phyloP scores from a whole-genome alignment of 2,329 filamentous ascomycete species.

The Claviceps paspali region DNA sequence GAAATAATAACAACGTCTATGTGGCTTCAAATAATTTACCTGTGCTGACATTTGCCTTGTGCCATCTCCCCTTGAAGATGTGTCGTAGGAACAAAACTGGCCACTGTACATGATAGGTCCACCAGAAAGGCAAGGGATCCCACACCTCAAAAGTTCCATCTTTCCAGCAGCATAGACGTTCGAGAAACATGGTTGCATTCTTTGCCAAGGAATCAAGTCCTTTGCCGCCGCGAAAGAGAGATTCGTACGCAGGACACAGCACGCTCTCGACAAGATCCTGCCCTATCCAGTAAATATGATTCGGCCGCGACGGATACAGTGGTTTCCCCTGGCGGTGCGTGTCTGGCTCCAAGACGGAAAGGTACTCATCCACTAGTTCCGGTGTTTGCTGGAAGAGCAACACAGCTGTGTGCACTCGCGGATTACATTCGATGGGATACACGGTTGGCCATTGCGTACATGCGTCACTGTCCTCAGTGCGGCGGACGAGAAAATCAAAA shows the following conservation, averaged over 20 bases:
- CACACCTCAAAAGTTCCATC: slow-evolving; percentile 36
- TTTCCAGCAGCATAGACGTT: slow-evolving; percentile 33
- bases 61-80: slow-evolving; percentile 39
- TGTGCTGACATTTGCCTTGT: slow-evolving; percentile 52
- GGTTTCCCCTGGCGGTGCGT: slow-evolving; percentile 7
- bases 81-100: slow-evolving; percentile 32
- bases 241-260: slow-evolving; percentile 27
- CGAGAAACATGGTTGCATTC: slow-evolving; percentile 13
- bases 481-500: slow-evolving; percentile 2
- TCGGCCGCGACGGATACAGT: slow-evolving; percentile 10
- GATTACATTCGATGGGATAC: slow-evolving; percentile 59
- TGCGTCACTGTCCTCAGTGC: neutral
- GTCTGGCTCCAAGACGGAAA: slow-evolving; percentile 25
- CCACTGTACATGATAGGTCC: slow-evolving; percentile 41
- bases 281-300: slow-evolving; percentile 45
- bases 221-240: slow-evolving; percentile 12
- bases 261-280: slow-evolving; percentile 45
- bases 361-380: slow-evolving; percentile 35
- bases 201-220: neutral
- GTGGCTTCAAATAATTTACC: slow-evolving; percentile 17
- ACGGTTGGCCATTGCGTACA: slow-evolving; percentile 15
- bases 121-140: slow-evolving; percentile 42
- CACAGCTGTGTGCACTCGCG: slow-evolving; percentile 52
- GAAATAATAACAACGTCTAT: neutral
- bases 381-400: slow-evolving; percentile 38